phyloP scores from a whole-genome alignment of 2,329 filamentous ascomycete genomes.

The Botrytis squamosa region DNA sequence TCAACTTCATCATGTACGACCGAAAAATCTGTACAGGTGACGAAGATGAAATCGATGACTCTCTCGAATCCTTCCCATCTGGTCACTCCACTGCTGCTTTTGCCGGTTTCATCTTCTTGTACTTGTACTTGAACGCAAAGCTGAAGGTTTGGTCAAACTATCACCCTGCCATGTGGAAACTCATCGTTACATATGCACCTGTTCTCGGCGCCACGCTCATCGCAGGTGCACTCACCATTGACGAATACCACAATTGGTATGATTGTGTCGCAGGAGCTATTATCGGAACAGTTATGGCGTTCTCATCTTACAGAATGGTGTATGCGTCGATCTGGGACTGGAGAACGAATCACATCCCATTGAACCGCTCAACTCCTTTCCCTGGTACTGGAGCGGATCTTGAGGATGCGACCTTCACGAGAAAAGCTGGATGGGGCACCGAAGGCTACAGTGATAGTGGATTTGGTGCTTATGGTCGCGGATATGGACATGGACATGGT shows the following conservation, averaged over 20 bases:
- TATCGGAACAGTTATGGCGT: constrained; percentile 65
- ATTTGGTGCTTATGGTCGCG: neutral
- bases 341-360: constrained; percentile 63
- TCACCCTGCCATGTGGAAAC: constrained; percentile 72
- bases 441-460: constrained; percentile 6
- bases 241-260: constrained; percentile 75
- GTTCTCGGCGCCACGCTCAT: constrained; percentile 67
- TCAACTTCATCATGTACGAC: constrained; percentile 64
- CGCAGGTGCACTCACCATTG: constrained; percentile 67
- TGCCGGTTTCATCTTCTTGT: constrained; percentile 68
- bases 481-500: constrained; percentile 4
- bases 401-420: constrained; percentile 55
- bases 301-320: constrained; percentile 64
- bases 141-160: constrained; percentile 73
- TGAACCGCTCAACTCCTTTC: constrained; percentile 58
- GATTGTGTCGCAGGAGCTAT: constrained; percentile 65
- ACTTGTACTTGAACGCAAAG: constrained; percentile 75
- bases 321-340: constrained; percentile 70
- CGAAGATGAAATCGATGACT: constrained; percentile 62
- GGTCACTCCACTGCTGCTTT: constrained; percentile 75
- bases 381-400: constrained; percentile 45
- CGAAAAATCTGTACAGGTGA: constrained; percentile 69
- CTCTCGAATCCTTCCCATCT: constrained; percentile 68
- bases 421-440: constrained; percentile 60
- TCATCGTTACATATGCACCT: constrained; percentile 62